These are phyloP conservation scores for Dipteronia dyeriana DNA, from an alignment of 345 rosid genomes.

Conservation along the genomic window DNA sequence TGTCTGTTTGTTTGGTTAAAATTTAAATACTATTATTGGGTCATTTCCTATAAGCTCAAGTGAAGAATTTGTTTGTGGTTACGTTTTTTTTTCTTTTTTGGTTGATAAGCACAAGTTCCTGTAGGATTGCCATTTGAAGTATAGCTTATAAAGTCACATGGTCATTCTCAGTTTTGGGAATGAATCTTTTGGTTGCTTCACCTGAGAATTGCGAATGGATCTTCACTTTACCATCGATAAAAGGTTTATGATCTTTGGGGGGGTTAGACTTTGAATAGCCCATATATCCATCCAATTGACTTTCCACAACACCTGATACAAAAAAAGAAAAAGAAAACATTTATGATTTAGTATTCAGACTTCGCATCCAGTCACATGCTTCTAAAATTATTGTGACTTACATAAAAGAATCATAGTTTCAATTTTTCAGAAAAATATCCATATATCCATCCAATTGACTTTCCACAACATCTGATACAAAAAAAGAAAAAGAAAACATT, in stretches of 20 bases:
- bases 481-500: not conserved
- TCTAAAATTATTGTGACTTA: not conserved
- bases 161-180: not conserved
- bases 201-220: conserved; percentile 4
- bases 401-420: not conserved
- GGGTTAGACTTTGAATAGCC: not conserved
- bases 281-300: not conserved
- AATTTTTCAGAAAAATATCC: no score
- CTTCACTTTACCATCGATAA: not conserved
- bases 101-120: not conserved
- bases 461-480: not conserved
- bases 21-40: not conserved
- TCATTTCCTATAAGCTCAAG: not conserved
- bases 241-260: not conserved
- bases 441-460: no score
- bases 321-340: not conserved
- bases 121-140: not conserved
- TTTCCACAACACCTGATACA: not conserved
- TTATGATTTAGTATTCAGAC: not conserved
- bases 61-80: not conserved
- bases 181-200: not conserved
- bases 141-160: not conserved
- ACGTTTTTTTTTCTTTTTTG: not conserved
- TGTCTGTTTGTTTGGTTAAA: no score
- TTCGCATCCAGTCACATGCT: not conserved